Evolutionary conservation across 148 eudicot species (phyloP).

Genomic region (Nepenthes gracilis): DNA sequence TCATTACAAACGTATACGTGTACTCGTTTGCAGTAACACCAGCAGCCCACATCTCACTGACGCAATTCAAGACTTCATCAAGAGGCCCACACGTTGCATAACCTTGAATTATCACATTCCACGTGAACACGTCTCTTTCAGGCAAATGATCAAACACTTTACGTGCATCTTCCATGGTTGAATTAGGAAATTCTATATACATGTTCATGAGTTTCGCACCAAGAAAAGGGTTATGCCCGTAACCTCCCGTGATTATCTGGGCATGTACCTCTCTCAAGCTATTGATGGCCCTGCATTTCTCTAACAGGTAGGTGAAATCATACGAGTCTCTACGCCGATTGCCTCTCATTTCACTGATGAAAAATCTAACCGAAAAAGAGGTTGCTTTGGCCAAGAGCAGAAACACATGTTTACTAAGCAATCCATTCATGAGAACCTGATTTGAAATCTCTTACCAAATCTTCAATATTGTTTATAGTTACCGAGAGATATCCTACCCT

Average conservation of each 20-base stretch:
- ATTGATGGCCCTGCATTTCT: slow-evolving; percentile 3
- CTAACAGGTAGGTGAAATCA: slow-evolving; percentile 10
- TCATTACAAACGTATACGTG: slow-evolving; percentile 17
- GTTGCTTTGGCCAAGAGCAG: no score
- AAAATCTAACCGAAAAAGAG: no score
- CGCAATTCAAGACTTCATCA: slow-evolving; percentile 10
- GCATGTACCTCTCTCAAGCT: slow-evolving; percentile 15
- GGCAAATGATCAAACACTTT: slow-evolving; percentile 24
- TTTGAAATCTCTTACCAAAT: no score
- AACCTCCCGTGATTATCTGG: slow-evolving; percentile 21
- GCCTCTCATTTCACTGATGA: no score
- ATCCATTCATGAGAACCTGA: no score
- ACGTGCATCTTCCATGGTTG: slow-evolving; percentile 14
- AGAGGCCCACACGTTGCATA: slow-evolving; percentile 10
- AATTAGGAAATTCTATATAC: background rate
- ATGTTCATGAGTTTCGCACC: slow-evolving; percentile 16
- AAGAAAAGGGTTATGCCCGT: slow-evolving; percentile 17
- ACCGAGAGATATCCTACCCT: no score
- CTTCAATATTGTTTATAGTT: no score
- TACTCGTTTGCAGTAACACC: slow-evolving; percentile 12
- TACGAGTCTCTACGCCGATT: background rate
- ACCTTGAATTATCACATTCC: slow-evolving; percentile 19
- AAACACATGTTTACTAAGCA: no score
- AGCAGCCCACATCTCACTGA: slow-evolving; percentile 9
- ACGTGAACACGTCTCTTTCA: slow-evolving; percentile 18